These are phyloP conservation scores for Fusarium nematophilum DNA, from an alignment of 2,329 filamentous ascomycete species.

Conservation along the genomic window DNA sequence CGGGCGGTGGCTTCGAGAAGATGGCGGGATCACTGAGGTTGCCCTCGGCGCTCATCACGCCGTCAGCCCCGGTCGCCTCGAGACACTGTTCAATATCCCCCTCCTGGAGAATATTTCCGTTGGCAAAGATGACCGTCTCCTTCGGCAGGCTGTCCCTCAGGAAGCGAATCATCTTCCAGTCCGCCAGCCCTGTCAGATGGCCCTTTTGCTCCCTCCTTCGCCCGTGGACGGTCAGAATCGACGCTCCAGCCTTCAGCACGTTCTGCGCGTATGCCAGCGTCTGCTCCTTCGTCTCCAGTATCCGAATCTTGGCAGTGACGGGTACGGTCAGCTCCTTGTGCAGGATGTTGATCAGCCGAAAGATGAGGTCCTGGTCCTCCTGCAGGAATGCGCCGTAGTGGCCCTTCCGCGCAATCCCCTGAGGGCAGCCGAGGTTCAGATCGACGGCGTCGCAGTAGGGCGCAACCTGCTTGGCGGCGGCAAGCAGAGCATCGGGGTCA, in stretches of 20 bases:
- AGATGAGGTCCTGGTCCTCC: conserved; percentile 88
- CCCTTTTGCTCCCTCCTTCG: conserved; percentile 92
- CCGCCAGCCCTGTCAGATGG: conserved; percentile 91
- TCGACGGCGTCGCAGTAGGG: conserved; percentile 96
- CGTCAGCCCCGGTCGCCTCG: conserved; percentile 87
- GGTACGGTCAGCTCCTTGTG: conserved; percentile 83
- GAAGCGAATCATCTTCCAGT: conserved; percentile 88
- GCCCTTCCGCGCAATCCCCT: conserved; percentile 91
- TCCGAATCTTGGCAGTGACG: conserved; percentile 93
- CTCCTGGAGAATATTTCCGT: conserved; percentile 89
- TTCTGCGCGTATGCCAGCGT: conserved; percentile 91
- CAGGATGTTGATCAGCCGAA: conserved; percentile 83
- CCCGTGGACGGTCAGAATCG: conserved; percentile 93
- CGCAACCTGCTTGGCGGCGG: conserved; percentile 80
- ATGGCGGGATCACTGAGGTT: conserved; percentile 93
- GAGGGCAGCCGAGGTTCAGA: conserved; percentile 93
- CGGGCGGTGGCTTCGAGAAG: conserved; percentile 75
- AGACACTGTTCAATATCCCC: conserved; percentile 83
- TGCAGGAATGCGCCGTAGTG: conserved; percentile 95
- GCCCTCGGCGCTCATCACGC: conserved; percentile 94
- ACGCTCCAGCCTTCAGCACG: conserved; percentile 87
- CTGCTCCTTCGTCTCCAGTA: conserved; percentile 86
- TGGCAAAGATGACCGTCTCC: conserved; percentile 95
- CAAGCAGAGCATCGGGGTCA: conserved; percentile 81
- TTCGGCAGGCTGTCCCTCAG: conserved; percentile 83